Base-by-base conservation (phyloP, 2,329 filamentous ascomycete genomes). In the Curvularia sp. region DNA sequence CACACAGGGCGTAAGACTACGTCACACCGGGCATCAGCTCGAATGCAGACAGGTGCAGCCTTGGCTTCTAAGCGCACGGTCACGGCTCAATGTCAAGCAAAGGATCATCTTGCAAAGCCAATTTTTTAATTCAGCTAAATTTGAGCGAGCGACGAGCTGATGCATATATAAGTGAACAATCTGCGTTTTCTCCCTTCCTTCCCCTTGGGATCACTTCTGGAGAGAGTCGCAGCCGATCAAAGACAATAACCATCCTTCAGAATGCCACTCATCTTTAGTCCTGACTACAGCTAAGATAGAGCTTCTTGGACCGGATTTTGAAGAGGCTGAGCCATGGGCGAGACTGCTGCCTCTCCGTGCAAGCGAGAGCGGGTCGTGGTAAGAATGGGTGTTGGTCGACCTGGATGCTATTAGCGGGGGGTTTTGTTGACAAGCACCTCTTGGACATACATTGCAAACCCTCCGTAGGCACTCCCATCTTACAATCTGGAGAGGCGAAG, bases 401-500 rank as follows among this genome's bases (percentile, higher is more conserved):
- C 73, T 75, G 43, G 7, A 9, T 5, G 10, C 8, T 8, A 53
- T 68, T 58, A 65, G 62, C 19, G 48, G n/a, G 32, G 19, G n/a
- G n/a, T n/a, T 9, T 28, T 7, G 15, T 21, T 25, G 25, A 34
- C 15, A 23, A n/a, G 21, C 12, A 30, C 12, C 27, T 28, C 6
- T 28, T 42, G 9, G 12, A 61, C 74, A 48, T 61, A 76, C 74
- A 64, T 68, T 73, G 64, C 70, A 74, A 72, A 74, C 69, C 65
- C 65, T 76, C 65, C 72, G 63, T 74, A 62, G 66, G 60, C 71
- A 72, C 70, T 73, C 71, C 70, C 64, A 62, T 68, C 68, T 71
- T 76, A 78, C 74, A 78, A 75, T 68, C 70, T 74, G 70, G 75
- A 78, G 73, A 77, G 75, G 72, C 71, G 73, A 69, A 70, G 68